Conservation (phyloP, 148 eudicot genomes). For the Chenopodium suecicum region DNA sequence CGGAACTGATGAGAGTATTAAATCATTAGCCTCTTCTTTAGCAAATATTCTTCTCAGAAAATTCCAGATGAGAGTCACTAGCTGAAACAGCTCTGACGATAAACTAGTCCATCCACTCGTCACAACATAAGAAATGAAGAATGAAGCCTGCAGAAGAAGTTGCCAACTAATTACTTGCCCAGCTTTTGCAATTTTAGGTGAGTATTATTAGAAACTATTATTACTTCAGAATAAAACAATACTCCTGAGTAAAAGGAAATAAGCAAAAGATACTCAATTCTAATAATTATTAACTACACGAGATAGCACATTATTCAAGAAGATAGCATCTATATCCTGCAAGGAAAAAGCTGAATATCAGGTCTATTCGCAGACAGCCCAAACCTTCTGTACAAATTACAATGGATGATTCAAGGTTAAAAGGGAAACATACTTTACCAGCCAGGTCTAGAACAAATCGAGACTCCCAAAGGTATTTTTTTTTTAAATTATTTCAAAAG, state of each 20-base stretch:
- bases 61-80: constrained; percentile 45
- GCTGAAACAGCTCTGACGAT: constrained; percentile 60
- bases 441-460: background rate
- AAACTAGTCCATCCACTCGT: constrained; percentile 88
- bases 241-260: background rate
- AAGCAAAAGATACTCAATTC: background rate
- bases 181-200: background rate
- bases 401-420: background rate
- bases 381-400: background rate
- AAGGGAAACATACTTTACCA: background rate
- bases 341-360: background rate
- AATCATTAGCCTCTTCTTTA: constrained; percentile 38
- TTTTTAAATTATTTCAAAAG: too few relatives aligned
- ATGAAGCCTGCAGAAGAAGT: constrained; percentile 60
- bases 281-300: too few relatives aligned
- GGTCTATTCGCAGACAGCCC: background rate
- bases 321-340: too few relatives aligned
- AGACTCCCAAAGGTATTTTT: background rate
- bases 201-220: background rate
- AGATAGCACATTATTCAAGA: background rate
- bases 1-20: constrained; percentile 60
- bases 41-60: constrained; percentile 35
- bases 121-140: constrained; percentile 86
- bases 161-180: constrained; percentile 6
- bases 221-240: background rate